phyloP scores from a whole-genome alignment of 345 rosid genomes.

The Salix dunnii region DNA sequence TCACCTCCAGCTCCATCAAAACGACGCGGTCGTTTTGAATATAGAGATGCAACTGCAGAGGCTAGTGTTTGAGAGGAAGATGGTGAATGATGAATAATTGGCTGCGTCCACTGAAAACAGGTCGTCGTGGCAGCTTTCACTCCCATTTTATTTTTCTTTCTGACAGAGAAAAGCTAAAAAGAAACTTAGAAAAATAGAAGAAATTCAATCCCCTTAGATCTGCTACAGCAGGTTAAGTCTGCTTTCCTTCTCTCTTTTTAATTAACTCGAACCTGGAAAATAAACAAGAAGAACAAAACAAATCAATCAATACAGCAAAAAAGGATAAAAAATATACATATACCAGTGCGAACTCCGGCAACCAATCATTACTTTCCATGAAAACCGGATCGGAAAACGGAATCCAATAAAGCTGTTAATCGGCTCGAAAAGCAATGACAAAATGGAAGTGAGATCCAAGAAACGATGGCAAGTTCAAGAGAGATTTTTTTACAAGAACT shows the following conservation, averaged over 20 bases:
- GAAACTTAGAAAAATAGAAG: neutral
- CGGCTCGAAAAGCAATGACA: neutral
- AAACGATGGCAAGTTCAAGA: neutral
- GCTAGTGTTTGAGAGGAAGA: conserved; percentile 61
- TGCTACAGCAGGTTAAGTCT: neutral
- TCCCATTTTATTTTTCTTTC: conserved; percentile 41
- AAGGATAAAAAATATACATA: too few species aligned
- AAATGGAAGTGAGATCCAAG: conserved; percentile 9
- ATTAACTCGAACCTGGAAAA: neutral
- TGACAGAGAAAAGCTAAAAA: neutral
- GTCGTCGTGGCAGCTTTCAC: conserved; percentile 53
- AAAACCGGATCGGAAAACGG: conserved; percentile 32
- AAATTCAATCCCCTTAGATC: neutral
- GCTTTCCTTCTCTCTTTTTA: neutral
- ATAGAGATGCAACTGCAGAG: conserved; percentile 54
- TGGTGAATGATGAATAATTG: conserved; percentile 45
- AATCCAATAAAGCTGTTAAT: neutral
- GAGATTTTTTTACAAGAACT: neutral
- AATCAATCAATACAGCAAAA: too few species aligned
- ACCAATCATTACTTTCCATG: conserved; percentile 27
- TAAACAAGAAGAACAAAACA: neutral
- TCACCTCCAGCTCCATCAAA: conserved; percentile 20
- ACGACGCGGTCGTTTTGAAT: conserved; percentile 39
- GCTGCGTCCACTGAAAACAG: conserved; percentile 60
- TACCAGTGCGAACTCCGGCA: neutral